These are phyloP conservation scores for Cyclotella cryptica DNA, from an alignment of 108 stramenopile genomes.

Conservation along the genomic window DNA sequence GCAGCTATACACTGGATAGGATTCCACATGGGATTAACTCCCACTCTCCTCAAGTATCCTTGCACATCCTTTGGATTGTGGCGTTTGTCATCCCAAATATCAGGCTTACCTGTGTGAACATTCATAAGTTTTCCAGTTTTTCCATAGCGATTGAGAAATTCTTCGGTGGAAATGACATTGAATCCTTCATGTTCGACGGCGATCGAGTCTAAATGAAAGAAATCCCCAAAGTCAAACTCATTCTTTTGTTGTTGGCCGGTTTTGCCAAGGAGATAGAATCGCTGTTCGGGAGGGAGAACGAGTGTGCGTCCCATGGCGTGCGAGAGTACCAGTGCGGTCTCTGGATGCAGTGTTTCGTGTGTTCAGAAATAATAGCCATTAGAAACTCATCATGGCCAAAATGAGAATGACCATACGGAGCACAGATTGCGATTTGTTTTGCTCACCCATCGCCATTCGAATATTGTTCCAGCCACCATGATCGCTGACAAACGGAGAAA, in stretches of 20 bases:
- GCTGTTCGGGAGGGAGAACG: slow-evolving; percentile 82
- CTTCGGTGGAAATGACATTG: slow-evolving; percentile 85
- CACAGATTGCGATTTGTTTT: neutral
- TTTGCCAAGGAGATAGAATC: slow-evolving; percentile 63
- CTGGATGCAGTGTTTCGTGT: slow-evolving; percentile 45
- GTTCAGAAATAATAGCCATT: neutral
- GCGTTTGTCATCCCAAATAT: slow-evolving; percentile 39
- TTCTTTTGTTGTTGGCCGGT: slow-evolving; percentile 56
- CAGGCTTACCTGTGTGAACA: slow-evolving; percentile 31
- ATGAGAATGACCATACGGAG: neutral
- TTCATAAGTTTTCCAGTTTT: slow-evolving; percentile 54
- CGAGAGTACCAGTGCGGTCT: slow-evolving; percentile 86
- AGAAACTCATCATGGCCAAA: neutral
- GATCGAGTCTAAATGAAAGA: slow-evolving; percentile 83
- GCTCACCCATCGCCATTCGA: slow-evolving; percentile 46
- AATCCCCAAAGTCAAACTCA: slow-evolving; percentile 75
- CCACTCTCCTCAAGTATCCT: slow-evolving; percentile 55
- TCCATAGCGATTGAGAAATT: slow-evolving; percentile 79
- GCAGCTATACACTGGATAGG: slow-evolving; percentile 76
- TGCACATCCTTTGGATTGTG: slow-evolving; percentile 22
- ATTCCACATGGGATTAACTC: slow-evolving; percentile 70
- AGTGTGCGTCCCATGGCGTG: slow-evolving; percentile 92
- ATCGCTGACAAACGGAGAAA: slow-evolving; percentile 14
- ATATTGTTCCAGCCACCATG: slow-evolving; percentile 60
- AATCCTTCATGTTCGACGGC: slow-evolving; percentile 79